Percentiles rank a stretch among this genome's conserved stretches.
phyloP scores from a whole-genome alignment of 1,284 basidiomycete genomes.

The Tilletia caries region DNA sequence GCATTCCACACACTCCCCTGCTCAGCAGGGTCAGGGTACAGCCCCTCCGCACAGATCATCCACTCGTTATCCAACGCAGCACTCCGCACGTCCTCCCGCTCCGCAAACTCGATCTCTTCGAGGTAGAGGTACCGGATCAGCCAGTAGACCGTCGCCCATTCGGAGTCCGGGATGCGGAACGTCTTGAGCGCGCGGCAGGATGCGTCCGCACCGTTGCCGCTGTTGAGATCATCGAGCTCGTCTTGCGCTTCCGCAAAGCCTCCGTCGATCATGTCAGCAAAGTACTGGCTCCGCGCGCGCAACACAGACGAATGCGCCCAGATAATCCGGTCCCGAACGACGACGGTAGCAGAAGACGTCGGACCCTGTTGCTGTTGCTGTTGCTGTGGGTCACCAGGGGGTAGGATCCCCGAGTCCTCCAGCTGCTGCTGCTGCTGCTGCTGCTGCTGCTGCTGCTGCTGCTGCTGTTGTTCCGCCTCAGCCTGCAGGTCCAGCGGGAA shows the following conservation, averaged over 20 bases:
- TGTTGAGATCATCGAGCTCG: not conserved
- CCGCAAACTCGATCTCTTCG: constrained; percentile 58
- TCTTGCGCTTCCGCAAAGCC: constrained; percentile 56
- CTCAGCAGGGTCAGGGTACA: constrained; percentile 6
- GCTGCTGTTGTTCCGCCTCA: constrained; percentile 5
- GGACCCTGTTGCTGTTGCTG: too few relatives aligned
- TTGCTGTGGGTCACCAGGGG: not conserved
- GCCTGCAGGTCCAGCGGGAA: constrained; percentile 19
- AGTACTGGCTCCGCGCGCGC: constrained; percentile 71
- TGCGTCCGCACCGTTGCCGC: not conserved
- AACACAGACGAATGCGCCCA: constrained; percentile 79
- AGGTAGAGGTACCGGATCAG: constrained; percentile 75
- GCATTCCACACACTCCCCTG: constrained; percentile 6
- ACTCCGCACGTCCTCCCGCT: constrained; percentile 41
- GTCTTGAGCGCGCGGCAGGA: constrained; percentile 55
- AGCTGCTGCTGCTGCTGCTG: not conserved
- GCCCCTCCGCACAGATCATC: constrained; percentile 22
- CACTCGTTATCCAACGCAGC: constrained; percentile 42
- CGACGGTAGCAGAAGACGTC: constrained; percentile 20
- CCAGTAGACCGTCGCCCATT: constrained; percentile 79
- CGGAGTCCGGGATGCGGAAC: constrained; percentile 73
- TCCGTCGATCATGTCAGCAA: constrained; percentile 71
- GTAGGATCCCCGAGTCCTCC: not conserved
- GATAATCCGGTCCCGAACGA: constrained; percentile 58
- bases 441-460: not conserved